Conservation (phyloP, 306 rosid genomes). For the Cucumis hystrix region DNA sequence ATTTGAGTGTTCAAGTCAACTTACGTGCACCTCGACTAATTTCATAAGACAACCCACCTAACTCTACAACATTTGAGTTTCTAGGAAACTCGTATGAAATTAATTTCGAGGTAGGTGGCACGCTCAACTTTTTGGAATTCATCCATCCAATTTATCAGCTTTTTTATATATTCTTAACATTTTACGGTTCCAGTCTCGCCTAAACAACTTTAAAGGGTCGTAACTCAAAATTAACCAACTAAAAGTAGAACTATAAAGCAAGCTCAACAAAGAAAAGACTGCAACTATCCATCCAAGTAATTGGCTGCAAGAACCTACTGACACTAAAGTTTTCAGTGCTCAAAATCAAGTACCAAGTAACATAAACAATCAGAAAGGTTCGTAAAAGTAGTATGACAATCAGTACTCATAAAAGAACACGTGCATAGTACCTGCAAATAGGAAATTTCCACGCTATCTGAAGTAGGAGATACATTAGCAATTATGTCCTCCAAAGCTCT, state of each 20-base stretch:
- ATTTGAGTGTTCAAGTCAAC: too few species aligned
- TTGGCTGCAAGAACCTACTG: not conserved
- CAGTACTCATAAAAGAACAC: not conserved
- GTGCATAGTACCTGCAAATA: constrained; percentile 39
- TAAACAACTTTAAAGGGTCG: not conserved
- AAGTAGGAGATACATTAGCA: constrained; percentile 24
- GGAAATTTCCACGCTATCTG: constrained; percentile 45
- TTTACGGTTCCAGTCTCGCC: not conserved
- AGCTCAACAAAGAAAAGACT: not conserved
- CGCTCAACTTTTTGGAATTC: not conserved
- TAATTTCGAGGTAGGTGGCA: too few species aligned
- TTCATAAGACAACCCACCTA: too few species aligned
- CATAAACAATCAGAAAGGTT: not conserved
- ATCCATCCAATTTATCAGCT: not conserved
- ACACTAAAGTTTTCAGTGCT: not conserved
- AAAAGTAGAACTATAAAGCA: not conserved
- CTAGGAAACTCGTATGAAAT: too few species aligned
- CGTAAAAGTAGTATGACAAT: not conserved
- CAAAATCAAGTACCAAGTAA: not conserved
- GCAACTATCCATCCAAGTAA: not conserved
- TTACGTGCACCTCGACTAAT: too few species aligned
- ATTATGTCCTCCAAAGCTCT: constrained; percentile 57
- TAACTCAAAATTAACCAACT: not conserved
- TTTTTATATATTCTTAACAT: not conserved
- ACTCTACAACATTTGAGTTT: too few species aligned